Conservation (phyloP, 768 basidiomycete genomes). For the Mycena crocata region DNA sequence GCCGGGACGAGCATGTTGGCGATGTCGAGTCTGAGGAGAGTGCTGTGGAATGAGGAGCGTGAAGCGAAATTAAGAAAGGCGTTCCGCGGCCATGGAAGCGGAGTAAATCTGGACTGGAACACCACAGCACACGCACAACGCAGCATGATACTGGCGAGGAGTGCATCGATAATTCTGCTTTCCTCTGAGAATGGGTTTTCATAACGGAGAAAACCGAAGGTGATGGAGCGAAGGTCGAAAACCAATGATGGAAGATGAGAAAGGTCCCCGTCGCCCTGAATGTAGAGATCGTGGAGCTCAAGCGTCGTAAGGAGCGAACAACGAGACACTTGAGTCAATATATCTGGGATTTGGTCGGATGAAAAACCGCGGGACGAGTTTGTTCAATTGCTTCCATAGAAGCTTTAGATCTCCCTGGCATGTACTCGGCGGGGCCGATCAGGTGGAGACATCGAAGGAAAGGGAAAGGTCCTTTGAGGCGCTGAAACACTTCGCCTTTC, state of each 20-base stretch:
- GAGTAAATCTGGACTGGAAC: not conserved
- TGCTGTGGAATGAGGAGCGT: constrained; percentile 1
- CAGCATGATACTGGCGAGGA: not conserved
- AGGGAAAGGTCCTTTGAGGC: not conserved
- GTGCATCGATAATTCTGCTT: not conserved
- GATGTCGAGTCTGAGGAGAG: not conserved
- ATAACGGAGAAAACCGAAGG: not conserved
- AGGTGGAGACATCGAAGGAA: not conserved
- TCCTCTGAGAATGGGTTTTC: not conserved
- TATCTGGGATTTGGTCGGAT: not conserved
- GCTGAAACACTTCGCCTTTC: not conserved
- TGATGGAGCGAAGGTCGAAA: not conserved
- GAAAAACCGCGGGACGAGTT: not conserved
- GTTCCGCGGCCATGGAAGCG: not conserved
- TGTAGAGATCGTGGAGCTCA: not conserved
- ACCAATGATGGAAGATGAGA: not conserved
- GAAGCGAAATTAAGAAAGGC: not conserved
- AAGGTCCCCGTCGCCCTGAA: not conserved
- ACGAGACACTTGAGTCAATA: not conserved
- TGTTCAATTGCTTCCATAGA: not conserved
- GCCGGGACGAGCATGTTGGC: not conserved
- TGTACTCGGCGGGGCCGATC: not conserved
- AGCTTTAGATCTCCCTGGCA: not conserved
- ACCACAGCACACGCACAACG: not conserved
- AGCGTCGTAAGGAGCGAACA: not conserved